A percentile compares a stretch with the other conserved stretches of the same genome.
phyloP scores from a whole-genome alignment of 2,329 filamentous ascomycete genomes.

The Myriosclerotinia curreyana region DNA sequence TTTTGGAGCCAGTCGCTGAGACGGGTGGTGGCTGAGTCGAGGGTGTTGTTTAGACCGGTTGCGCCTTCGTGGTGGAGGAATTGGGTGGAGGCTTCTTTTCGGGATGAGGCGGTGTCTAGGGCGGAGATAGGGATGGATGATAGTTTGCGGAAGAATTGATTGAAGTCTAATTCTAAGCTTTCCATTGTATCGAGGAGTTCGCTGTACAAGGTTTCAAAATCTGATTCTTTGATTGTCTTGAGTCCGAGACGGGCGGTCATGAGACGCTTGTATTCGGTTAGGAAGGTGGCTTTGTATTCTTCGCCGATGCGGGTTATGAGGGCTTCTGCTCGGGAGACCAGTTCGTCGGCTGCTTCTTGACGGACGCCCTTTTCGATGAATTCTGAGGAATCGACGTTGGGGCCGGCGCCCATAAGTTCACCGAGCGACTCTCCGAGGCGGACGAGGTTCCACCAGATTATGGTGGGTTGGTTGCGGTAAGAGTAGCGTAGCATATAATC shows the following conservation, averaged over 20 bases:
- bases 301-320: constrained; percentile 78
- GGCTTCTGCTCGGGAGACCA: constrained; percentile 77
- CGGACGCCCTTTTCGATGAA: constrained; percentile 72
- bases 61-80: constrained; percentile 81
- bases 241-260: constrained; percentile 81
- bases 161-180: constrained; percentile 82
- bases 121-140: constrained; percentile 60
- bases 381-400: constrained; percentile 63
- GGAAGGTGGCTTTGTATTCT: constrained; percentile 84
- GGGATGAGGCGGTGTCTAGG: constrained; percentile 60
- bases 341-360: constrained; percentile 63
- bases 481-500: constrained; percentile 83
- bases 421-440: constrained; percentile 85
- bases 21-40: constrained; percentile 61
- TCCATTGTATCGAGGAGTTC: constrained; percentile 79
- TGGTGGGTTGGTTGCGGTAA: constrained; percentile 89
- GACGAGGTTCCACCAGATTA: constrained; percentile 99
- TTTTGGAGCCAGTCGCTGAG: constrained; percentile 77
- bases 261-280: constrained; percentile 82
- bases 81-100: constrained; percentile 61
- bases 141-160: constrained; percentile 85
- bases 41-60: constrained; percentile 53
- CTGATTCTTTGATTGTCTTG: constrained; percentile 62
- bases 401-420: constrained; percentile 79
- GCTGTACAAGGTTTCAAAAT: constrained; percentile 81